These are phyloP conservation scores for Magnusiomyces fungicola DNA, from an alignment of 1,139 yeast species.

Conservation along the genomic window DNA sequence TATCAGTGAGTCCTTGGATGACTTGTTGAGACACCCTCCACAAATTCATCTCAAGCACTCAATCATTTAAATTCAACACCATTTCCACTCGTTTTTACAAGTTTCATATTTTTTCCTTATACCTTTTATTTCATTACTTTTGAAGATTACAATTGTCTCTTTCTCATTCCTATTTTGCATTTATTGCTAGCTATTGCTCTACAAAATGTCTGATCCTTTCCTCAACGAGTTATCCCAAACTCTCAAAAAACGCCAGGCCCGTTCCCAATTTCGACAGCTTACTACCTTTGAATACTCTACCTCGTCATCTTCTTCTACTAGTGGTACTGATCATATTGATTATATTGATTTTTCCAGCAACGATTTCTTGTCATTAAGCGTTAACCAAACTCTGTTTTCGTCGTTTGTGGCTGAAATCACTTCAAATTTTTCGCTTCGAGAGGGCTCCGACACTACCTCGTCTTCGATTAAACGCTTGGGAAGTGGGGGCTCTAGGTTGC, in stretches of 20 bases:
- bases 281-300: conserved; percentile 5
- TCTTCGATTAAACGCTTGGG: conserved; percentile 16
- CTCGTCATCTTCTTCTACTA: background rate
- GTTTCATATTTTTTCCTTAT: background rate
- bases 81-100: background rate
- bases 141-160: no score
- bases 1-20: no score
- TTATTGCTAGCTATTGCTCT: no score
- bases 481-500: conserved; percentile 27
- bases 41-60: no score
- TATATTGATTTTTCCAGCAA: conserved; percentile 26
- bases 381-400: conserved; percentile 11
- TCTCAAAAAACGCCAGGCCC: no score
- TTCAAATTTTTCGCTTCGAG: background rate
- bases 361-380: conserved; percentile 23
- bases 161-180: no score
- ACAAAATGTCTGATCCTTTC: no score
- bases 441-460: no score
- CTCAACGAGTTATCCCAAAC: no score
- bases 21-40: no score
- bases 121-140: no score
- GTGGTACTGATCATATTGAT: background rate
- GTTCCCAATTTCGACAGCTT: conserved; percentile 9
- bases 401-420: conserved; percentile 16
- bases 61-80: no score